A percentile compares a stretch with the other conserved stretches of the same genome.
These are phyloP conservation scores for Globisporangium recalcitrans DNA, from an alignment of 352 stramenopile species.

Conservation along the genomic window DNA sequence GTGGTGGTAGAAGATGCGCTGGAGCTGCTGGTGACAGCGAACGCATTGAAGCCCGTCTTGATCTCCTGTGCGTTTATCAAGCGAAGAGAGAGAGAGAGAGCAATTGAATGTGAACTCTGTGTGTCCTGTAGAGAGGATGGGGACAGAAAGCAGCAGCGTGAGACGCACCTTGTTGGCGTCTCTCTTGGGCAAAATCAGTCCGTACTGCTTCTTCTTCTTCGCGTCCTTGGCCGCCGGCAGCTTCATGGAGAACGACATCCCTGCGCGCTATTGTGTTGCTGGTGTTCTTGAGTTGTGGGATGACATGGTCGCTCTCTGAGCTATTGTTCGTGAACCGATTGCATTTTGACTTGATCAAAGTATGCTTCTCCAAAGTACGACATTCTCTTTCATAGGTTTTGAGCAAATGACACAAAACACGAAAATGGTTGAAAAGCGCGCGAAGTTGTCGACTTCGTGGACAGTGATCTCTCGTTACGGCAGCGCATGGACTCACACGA, in stretches of 20 bases:
- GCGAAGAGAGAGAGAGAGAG: not conserved
- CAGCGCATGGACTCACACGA: no score
- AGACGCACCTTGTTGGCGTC: conserved; percentile 11
- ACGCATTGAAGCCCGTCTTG: conserved; percentile 16
- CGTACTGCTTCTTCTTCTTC: conserved; percentile 22
- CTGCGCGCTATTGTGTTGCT: not conserved
- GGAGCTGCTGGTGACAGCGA: not conserved
- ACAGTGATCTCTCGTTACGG: no score
- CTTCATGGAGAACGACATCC: conserved; percentile 36
- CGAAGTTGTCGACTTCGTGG: no score
- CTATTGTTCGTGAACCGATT: no score
- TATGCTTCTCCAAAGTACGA: conserved; percentile 1
- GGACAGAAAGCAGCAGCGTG: not conserved
- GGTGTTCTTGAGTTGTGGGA: not conserved
- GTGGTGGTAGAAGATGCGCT: not conserved
- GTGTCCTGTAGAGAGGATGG: not conserved
- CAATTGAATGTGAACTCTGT: no score
- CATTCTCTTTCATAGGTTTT: not conserved
- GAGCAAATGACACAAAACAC: no score
- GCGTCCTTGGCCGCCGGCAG: conserved; percentile 21
- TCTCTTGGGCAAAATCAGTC: conserved; percentile 19
- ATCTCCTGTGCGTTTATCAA: not conserved
- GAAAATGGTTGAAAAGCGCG: no score
- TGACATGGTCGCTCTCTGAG: no score
- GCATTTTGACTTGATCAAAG: not conserved